Conservation (phyloP, 192 early-diverging fungal genomes). For the Mortierella antarctica region DNA sequence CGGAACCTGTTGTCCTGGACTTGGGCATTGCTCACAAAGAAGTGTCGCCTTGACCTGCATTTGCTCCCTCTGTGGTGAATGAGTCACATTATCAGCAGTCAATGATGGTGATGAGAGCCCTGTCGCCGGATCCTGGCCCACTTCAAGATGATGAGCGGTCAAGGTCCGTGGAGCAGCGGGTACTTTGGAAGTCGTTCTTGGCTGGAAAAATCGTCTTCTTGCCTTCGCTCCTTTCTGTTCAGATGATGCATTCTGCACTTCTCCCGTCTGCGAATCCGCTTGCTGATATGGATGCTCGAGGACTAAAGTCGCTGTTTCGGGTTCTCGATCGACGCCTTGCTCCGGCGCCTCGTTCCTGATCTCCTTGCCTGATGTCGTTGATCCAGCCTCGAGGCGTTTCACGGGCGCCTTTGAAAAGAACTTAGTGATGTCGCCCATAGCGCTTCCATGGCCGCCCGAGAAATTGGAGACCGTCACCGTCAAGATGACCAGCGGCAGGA, state of each 20-base stretch:
- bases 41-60: neutral
- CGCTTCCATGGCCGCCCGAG: constrained; percentile 16
- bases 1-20: constrained; percentile 19
- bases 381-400: neutral
- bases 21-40: constrained; percentile 34
- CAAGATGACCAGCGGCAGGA: constrained; percentile 34
- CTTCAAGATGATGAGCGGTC: neutral
- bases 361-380: neutral
- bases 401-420: constrained; percentile 42
- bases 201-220: constrained; percentile 20
- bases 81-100: no score
- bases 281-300: neutral
- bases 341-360: neutral
- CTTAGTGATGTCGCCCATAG: constrained; percentile 48
- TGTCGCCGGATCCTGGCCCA: neutral
- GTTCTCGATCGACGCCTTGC: neutral
- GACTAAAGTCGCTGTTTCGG: no score
- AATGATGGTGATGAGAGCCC: constrained; percentile 1
- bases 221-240: neutral
- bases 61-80: neutral
- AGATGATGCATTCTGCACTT: neutral
- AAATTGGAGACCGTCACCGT: constrained; percentile 46
- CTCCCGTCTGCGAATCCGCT: neutral
- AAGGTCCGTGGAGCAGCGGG: neutral
- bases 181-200: neutral